These are phyloP conservation scores for Flaveria brownii DNA, from an alignment of 129 eudicot species.

Conservation along the genomic window DNA sequence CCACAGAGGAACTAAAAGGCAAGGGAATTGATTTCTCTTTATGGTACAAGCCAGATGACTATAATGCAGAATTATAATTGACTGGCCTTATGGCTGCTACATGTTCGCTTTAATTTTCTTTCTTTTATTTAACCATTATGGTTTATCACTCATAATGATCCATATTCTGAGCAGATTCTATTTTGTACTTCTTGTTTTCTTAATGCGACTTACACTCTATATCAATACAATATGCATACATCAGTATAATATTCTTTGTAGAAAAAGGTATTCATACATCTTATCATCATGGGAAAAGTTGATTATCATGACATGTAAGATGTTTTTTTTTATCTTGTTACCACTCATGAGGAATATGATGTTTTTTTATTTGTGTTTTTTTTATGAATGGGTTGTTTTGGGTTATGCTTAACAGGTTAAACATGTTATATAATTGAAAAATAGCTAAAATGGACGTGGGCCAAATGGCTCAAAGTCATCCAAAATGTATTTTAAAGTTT, in stretches of 20 bases:
- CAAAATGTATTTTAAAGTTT: background rate
- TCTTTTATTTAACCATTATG: background rate
- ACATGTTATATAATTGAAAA: background rate
- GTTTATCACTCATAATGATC: constrained; percentile 6
- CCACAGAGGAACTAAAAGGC: constrained; percentile 79
- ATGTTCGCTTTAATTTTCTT: background rate
- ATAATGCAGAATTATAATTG: constrained; percentile 61
- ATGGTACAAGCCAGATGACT: constrained; percentile 90
- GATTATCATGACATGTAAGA: constrained; percentile 19
- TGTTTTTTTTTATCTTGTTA: background rate
- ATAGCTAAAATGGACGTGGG: background rate
- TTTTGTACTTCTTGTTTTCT: constrained; percentile 20
- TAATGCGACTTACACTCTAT: constrained; percentile 15
- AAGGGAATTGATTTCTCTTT: constrained; percentile 84
- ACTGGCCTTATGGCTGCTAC: background rate
- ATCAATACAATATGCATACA: constrained; percentile 22
- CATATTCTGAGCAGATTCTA: background rate
- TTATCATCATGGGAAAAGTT: constrained; percentile 11
- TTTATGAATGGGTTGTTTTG: background rate
- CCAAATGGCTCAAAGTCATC: background rate
- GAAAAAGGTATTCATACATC: constrained; percentile 2
- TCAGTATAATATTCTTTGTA: background rate
- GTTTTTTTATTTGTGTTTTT: too few species aligned
- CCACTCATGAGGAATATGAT: background rate
- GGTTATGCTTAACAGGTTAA: background rate